Percentiles rank a stretch among this genome's conserved stretches.
Conservation (phyloP, 2,329 filamentous ascomycete genomes). For the Diaporthe sp. region DNA sequence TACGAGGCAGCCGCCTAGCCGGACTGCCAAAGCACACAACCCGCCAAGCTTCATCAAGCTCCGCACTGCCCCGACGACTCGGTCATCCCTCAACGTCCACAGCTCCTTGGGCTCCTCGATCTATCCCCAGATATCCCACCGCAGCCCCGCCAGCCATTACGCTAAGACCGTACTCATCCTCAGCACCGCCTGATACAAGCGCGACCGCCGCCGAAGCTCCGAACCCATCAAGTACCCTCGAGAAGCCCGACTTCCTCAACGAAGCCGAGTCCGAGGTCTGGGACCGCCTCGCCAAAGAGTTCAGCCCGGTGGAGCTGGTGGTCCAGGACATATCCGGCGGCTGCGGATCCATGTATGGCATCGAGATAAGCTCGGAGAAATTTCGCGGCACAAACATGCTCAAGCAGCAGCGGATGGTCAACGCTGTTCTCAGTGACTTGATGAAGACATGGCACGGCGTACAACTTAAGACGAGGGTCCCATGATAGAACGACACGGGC, state of each 20-base stretch:
- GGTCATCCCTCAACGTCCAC: constrained; percentile 3
- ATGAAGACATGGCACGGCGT: constrained; percentile 88
- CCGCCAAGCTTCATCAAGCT: constrained; percentile 26
- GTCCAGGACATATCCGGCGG: constrained; percentile 87
- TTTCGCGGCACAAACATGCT: constrained; percentile 81
- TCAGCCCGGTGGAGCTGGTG: constrained; percentile 66
- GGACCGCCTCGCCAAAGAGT: constrained; percentile 64
- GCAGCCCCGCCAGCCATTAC: neutral
- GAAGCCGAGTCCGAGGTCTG: constrained; percentile 72
- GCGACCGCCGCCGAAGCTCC: constrained; percentile 47
- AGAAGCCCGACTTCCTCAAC: constrained; percentile 66
- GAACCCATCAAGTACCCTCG: constrained; percentile 43
- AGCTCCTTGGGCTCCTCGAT: constrained; percentile 2
- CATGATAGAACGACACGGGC: constrained; percentile 48
- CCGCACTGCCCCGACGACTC: neutral
- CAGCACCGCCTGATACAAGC: constrained; percentile 46
- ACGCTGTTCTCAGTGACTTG: constrained; percentile 79
- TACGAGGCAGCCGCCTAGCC: constrained; percentile 20
- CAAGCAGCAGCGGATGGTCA: constrained; percentile 87
- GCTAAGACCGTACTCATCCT: constrained; percentile 44
- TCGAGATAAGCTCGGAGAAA: constrained; percentile 79
- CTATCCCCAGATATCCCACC: neutral
- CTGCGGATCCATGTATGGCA: constrained; percentile 89
- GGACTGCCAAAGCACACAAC: neutral
- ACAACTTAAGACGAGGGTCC: constrained; percentile 79